Evolutionary conservation across 2,329 filamentous ascomycete genomes (phyloP), one percentile per base, ranked within the genome.

Genomic region (Beauveria varroae): DNA sequence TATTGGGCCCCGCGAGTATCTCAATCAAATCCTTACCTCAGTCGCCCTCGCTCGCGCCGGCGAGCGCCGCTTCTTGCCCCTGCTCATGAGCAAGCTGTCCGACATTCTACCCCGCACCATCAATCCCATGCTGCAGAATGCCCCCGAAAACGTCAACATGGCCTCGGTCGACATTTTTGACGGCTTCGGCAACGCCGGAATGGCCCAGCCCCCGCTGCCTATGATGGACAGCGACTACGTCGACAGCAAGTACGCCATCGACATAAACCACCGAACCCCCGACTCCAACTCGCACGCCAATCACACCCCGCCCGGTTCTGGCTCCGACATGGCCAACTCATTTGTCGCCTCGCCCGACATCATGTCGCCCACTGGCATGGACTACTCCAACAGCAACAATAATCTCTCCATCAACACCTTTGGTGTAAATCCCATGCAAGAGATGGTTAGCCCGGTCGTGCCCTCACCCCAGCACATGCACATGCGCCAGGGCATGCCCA

Each of bases 11-110:
- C 86, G 86, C 41, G 89, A 93, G 68, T 86, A 91, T 68, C 82
- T 96, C 5, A 85, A 85, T 63, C 82, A 88, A 62, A 81, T 93
- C 34, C 76, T 90, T 46, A 84, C 82, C 62, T 80, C 91, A 9
- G 78, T 92, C 2, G 86, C 86, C 2, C 78, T 85, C 9, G 80
- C 95, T 20, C 88, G 89, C n/a, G 87, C 85, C 62, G 90, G 90
- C 7, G 83, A 93, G 61, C 83, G 88, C 64, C 87, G 88, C 57
- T 95, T 91, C 70, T 78, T 93, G 16, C 90, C 90, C 3, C 79
- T 96, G 0, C 80, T 96, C 1, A 75, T 95, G 60, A 83, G 82
- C 71, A 95, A 93, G 75, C 82, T 93, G 44, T 81, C 87, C 63
- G 88, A 93, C 47, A 80, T 88, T 3, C 75, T 93, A 3, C 88